Base-by-base conservation (phyloP, 2,329 filamentous ascomycete genomes). In the Diplocarpon mali region DNA sequence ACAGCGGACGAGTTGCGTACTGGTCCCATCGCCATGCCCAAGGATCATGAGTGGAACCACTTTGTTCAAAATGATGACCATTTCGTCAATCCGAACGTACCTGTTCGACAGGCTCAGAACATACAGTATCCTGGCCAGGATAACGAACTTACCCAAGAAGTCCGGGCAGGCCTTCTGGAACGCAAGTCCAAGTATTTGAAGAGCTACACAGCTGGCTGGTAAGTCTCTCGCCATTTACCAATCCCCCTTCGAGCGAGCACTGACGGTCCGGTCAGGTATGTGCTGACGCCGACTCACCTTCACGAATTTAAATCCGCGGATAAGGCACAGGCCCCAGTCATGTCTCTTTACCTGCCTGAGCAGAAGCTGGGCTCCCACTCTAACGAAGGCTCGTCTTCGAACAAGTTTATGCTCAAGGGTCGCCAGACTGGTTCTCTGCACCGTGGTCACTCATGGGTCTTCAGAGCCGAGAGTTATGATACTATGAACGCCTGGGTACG, bases 271-370 rank as follows among this genome's bases (percentile, higher is more conserved):
- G 13, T 6, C 55, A 92, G 85, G 86, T 95, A 95, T 64, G 88
- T 96, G 38, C 71, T 98, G 55, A 95, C 92, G 56, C 86, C 92
- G 13, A 96, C 92, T 45, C 92, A 98, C 66, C 75, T 98, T 16
- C 92, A 98, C 68, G 92, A 98, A 66, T 98, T 96, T 75, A 95
- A 95, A 64, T 95, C 88, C n/a, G 87, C 88, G 54, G 90, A 96
- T 66, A 89, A 90, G 63, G 83, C 77, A 48, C 86, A 92, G 65
- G 82, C 85, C 32, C 92, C 92, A 1, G 78, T 96, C 61, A 95
- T 98, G 90, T 96, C 92, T 35, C 72, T 98, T 45, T 94, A 92
- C 62, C 76, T 98, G 24, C 85, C 85, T 6, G 92, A 96, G 56
- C 92, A 96, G 66, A 95, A 95, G 63, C 74, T 98, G 46, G 92